Evolutionary conservation across 495 filamentous ascomycete species (phyloP).

Genomic region (Copromyces sp.): DNA sequence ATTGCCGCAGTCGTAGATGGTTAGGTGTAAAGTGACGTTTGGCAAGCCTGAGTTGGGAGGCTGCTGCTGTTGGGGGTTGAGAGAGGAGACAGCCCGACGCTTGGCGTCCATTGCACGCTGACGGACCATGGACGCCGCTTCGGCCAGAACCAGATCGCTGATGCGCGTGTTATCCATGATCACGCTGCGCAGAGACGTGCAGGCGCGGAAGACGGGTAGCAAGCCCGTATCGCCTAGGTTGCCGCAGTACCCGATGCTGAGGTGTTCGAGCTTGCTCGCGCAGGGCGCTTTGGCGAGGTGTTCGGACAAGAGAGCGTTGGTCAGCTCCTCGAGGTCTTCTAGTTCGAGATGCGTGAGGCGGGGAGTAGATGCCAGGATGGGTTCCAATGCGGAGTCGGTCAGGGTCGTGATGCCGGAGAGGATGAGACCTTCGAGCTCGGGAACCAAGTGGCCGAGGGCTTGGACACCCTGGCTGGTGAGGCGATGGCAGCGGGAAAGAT

Average conservation of each 20-base stretch:
- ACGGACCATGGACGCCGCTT: slow-evolving; percentile 69
- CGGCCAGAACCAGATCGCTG: slow-evolving; percentile 76
- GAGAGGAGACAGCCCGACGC: slow-evolving; percentile 32
- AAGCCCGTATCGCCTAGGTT: slow-evolving; percentile 74
- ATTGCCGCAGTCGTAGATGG: slow-evolving; percentile 80
- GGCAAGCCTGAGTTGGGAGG: background rate
- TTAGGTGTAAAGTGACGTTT: slow-evolving; percentile 59
- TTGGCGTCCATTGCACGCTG: slow-evolving; percentile 45
- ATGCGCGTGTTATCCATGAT: slow-evolving; percentile 93
- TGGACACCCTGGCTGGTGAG: slow-evolving; percentile 63
- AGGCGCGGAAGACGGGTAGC: slow-evolving; percentile 69
- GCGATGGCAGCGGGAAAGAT: slow-evolving; percentile 65
- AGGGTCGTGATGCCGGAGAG: slow-evolving; percentile 61
- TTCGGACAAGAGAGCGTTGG: slow-evolving; percentile 60
- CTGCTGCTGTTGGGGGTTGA: background rate
- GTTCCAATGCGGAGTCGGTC: slow-evolving; percentile 61
- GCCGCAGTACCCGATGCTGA: slow-evolving; percentile 86
- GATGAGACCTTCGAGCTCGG: slow-evolving; percentile 70
- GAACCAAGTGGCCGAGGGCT: slow-evolving; percentile 61
- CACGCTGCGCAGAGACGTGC: slow-evolving; percentile 54
- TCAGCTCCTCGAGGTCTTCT: slow-evolving; percentile 71
- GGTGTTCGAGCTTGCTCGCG: slow-evolving; percentile 57
- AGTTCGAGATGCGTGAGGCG: slow-evolving; percentile 78
- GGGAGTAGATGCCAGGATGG: slow-evolving; percentile 64
- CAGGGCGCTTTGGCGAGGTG: slow-evolving; percentile 66